These are phyloP conservation scores for Pyrenula massariospora DNA, from an alignment of 495 filamentous ascomycete species.

Conservation along the genomic window DNA sequence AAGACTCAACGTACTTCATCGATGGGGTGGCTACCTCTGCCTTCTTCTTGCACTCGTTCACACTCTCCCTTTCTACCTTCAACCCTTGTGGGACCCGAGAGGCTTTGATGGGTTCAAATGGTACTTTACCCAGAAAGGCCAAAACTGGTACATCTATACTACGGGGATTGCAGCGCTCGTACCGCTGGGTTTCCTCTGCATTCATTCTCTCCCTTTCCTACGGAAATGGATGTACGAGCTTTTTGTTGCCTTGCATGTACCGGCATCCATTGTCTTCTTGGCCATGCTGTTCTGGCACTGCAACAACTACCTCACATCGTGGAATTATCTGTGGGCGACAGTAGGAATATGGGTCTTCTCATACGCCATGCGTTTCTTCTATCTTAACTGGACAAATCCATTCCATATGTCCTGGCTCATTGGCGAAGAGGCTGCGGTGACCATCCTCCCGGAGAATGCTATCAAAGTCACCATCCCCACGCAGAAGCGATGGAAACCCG, in stretches of 20 bases:
- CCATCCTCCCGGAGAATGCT: slow-evolving; percentile 78
- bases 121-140: slow-evolving; percentile 43
- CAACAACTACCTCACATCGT: slow-evolving; percentile 81
- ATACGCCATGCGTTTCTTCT: slow-evolving; percentile 53
- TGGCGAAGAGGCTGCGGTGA: slow-evolving; percentile 80
- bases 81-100: slow-evolving; percentile 70
- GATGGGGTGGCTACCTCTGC: slow-evolving; percentile 84
- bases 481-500: slow-evolving; percentile 83
- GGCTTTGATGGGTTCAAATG: slow-evolving; percentile 53
- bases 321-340: slow-evolving; percentile 80
- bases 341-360: slow-evolving; percentile 65
- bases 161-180: slow-evolving; percentile 80
- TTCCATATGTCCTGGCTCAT: slow-evolving; percentile 67
- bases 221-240: slow-evolving; percentile 63
- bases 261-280: slow-evolving; percentile 68
- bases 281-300: slow-evolving; percentile 93
- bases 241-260: slow-evolving; percentile 72
- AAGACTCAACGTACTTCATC: slow-evolving; percentile 82
- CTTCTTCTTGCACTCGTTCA: slow-evolving; percentile 75
- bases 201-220: slow-evolving; percentile 67
- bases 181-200: slow-evolving; percentile 67
- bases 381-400: slow-evolving; percentile 80
- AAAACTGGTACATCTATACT: slow-evolving; percentile 61
- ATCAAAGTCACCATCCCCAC: slow-evolving; percentile 91
- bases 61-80: slow-evolving; percentile 79